Evolutionary conservation across 768 basidiomycete genomes (phyloP), one percentile per base, ranked within the genome.

Genomic region (Leucocoprinus birnbaumii): DNA sequence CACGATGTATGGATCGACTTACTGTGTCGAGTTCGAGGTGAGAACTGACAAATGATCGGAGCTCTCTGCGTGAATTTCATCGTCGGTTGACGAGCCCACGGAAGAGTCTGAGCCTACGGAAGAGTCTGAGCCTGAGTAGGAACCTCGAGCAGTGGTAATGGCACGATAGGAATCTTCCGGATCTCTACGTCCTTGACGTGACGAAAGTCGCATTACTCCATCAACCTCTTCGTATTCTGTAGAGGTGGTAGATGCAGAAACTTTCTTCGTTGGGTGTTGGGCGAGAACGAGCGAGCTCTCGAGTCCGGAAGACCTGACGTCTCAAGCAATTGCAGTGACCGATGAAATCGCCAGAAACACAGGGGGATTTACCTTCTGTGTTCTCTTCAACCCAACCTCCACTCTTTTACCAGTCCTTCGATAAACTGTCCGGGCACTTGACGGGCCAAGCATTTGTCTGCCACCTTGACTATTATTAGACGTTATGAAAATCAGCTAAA

Each of bases 401-500:
- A 89, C 65, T 16, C 82, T 82, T 57, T 80, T 77, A 3, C 73
- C 70, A 26, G 66, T 66, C 48, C 80, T 68, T 53, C 70, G 70
- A 7, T 75, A 69, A 44, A 80, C 78, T 8, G 73, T 68, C 71
- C 80, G 80, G 37, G 71, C 71, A 11, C 66, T 64, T n/a, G 77
- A 70, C 19, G 89, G 73, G 8, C 89, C 89, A 18, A 91, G 73
- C 22, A 91, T 74, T 61, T 73, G 72, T 68, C 79, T 85, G 26
- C 87, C 85, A 35, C 73, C 81, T 85, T 68, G 60, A 51, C 67
- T 65, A 69, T 75, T 65, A 78, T 87, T 74, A 86, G 82, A 67
- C 58, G 70, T 72, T 68, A 68, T 60, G 42, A 57, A 26, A 34
- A 24, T 53, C 41, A 37, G 16, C 9, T 25, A 51, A 37, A 53